These are phyloP conservation scores for Coemansia sp. DNA, from an alignment of 192 early-diverging fungal genomes.

Conservation along the genomic window DNA sequence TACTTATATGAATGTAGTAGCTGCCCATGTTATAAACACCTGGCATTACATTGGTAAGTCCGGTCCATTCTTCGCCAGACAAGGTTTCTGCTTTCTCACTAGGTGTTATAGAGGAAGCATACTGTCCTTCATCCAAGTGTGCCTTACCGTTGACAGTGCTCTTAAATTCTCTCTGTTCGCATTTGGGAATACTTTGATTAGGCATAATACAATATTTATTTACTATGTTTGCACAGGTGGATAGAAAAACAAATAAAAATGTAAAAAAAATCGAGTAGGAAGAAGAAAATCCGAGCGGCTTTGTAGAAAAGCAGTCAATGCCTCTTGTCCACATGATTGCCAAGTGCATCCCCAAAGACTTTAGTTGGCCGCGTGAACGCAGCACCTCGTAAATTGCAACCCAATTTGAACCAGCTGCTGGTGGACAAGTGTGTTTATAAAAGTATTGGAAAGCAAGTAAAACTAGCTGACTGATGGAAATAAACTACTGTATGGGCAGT, in stretches of 20 bases:
- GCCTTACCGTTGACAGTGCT: background rate
- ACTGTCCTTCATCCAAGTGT: background rate
- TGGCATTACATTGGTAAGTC: background rate
- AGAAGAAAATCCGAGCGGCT: background rate
- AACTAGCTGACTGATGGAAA: background rate
- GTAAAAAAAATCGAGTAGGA: background rate
- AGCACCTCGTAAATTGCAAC: background rate
- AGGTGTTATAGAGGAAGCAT: background rate
- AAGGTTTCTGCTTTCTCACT: background rate
- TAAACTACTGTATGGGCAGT: background rate
- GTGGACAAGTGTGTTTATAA: background rate
- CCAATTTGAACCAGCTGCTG: background rate
- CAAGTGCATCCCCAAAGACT: background rate
- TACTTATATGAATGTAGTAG: background rate
- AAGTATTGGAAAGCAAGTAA: background rate
- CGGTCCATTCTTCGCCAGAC: background rate
- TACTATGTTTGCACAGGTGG: no score
- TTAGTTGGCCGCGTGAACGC: no score
- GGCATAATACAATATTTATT: background rate
- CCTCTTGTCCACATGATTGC: background rate
- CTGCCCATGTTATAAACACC: background rate
- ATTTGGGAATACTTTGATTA: background rate
- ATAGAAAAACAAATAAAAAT: background rate
- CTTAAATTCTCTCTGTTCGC: background rate
- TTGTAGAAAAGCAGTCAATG: background rate